phyloP scores from a whole-genome alignment of 345 rosid species.

The Bruguiera parviflora region DNA sequence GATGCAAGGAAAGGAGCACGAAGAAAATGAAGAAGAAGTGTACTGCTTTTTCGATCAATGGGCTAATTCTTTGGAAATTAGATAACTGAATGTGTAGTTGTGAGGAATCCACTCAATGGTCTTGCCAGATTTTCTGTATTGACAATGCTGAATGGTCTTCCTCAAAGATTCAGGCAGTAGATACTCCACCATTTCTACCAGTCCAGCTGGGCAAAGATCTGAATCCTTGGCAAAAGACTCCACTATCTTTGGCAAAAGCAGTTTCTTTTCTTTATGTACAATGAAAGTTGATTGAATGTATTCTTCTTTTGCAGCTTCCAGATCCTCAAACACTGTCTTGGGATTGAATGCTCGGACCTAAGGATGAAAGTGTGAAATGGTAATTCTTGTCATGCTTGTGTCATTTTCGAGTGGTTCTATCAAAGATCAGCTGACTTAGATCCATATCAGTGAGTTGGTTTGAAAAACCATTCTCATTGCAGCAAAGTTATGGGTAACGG shows the following conservation, averaged over 20 bases:
- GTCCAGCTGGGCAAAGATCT: constrained; percentile 43
- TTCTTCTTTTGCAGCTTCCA: constrained; percentile 77
- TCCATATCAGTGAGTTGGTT: neutral
- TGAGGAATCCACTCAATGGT: constrained; percentile 68
- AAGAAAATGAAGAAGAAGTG: neutral
- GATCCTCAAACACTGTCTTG: constrained; percentile 60
- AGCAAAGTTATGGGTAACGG: neutral
- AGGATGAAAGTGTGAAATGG: neutral
- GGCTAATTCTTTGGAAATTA: constrained; percentile 39
- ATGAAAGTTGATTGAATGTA: constrained; percentile 57
- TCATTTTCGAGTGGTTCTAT: neutral
- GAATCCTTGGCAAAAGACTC: constrained; percentile 63
- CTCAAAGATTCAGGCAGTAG: constrained; percentile 40
- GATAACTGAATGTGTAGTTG: constrained; percentile 58
- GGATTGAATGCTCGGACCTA: constrained; percentile 75
- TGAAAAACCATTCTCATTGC: neutral
- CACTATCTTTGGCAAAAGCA: constrained; percentile 66
- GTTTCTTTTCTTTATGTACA: constrained; percentile 55
- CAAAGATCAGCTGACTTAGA: neutral
- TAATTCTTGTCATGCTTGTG: neutral
- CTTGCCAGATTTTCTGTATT: constrained; percentile 41
- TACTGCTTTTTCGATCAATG: neutral
- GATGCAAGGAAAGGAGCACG: neutral
- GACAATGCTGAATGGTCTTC: constrained; percentile 35
- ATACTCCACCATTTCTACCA: constrained; percentile 46